phyloP scores from a whole-genome alignment of 2,329 filamentous ascomycete species.

The Aureobasidium leucospermi region DNA sequence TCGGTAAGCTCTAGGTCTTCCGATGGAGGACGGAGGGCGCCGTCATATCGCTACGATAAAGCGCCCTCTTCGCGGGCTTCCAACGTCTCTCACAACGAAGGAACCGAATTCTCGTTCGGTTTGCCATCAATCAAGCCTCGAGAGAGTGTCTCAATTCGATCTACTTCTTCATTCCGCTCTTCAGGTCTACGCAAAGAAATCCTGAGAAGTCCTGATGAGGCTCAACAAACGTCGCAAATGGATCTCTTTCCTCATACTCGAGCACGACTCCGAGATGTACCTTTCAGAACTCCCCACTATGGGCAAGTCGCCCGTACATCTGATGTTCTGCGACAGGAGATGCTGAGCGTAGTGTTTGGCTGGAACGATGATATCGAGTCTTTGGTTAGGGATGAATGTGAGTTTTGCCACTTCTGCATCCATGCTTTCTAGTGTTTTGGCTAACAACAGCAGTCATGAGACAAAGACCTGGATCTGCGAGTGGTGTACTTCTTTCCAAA shows the following conservation, averaged over 20 bases:
- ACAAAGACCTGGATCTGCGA: conserved; percentile 66
- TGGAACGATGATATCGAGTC: conserved; percentile 82
- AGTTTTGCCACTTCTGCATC: conserved; percentile 22
- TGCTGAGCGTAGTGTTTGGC: conserved; percentile 90
- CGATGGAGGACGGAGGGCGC: conserved; percentile 34
- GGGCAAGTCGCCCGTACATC: conserved; percentile 37
- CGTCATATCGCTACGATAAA: conserved; percentile 40
- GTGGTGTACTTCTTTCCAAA: conserved; percentile 75
- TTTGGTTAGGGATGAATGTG: conserved; percentile 73
- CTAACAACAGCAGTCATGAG: conserved; percentile 46
- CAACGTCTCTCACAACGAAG: conserved; percentile 24
- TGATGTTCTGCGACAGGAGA: conserved; percentile 77
- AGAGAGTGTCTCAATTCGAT: conserved; percentile 37
- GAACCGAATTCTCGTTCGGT: conserved; percentile 33
- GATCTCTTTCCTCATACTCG: conserved; percentile 85
- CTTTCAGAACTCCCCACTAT: conserved; percentile 63
- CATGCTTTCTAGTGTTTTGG: conserved; percentile 13
- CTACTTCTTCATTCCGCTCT: conserved; percentile 46
- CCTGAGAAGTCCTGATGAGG: conserved; percentile 66
- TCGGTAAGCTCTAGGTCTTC: conserved; percentile 55
- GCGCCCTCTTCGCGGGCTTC: conserved; percentile 32
- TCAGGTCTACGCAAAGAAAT: conserved; percentile 77
- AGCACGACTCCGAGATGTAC: conserved; percentile 71
- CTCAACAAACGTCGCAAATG: conserved; percentile 47
- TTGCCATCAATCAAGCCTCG: conserved; percentile 24